Evolutionary conservation across 2,329 filamentous ascomycete species (phyloP).

Genomic region (Calonectria honghensis): DNA sequence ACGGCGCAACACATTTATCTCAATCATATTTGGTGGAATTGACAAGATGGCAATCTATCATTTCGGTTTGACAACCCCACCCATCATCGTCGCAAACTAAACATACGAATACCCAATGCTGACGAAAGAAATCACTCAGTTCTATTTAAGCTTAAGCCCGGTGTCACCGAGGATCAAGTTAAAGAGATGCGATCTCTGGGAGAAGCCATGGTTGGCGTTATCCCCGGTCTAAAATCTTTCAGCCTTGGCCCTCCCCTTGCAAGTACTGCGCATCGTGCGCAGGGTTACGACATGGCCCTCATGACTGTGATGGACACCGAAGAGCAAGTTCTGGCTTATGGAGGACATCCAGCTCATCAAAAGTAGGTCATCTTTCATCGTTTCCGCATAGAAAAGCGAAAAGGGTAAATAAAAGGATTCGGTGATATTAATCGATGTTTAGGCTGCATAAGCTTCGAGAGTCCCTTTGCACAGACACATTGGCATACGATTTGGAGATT

Average conservation of each 20-base stretch:
- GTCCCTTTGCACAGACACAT: slow-evolving; percentile 9
- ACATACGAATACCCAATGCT: neutral
- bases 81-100: too few relatives aligned
- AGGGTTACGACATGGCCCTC: slow-evolving; percentile 18
- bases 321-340: slow-evolving; percentile 9
- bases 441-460: slow-evolving; percentile 16
- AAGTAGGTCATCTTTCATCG: neutral
- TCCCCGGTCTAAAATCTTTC: slow-evolving; percentile 15
- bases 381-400: too few relatives aligned
- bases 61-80: neutral
- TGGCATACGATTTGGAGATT: slow-evolving; percentile 12
- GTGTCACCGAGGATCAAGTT: slow-evolving; percentile 6
- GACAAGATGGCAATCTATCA: slow-evolving; percentile 19
- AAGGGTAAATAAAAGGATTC: neutral
- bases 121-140: slow-evolving; percentile 5
- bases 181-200: slow-evolving; percentile 16
- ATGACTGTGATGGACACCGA: slow-evolving; percentile 16
- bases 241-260: slow-evolving; percentile 10
- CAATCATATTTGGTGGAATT: neutral
- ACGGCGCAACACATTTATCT: neutral
- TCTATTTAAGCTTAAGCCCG: slow-evolving; percentile 11
- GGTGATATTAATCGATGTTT: neutral
- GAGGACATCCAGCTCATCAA: slow-evolving; percentile 6
- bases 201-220: slow-evolving; percentile 14
- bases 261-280: slow-evolving; percentile 14